A percentile compares a stretch with the other conserved stretches of the same genome.
Evolutionary conservation across 305 asterid genomes (phyloP).

Genomic region (Solanum hybrid): DNA sequence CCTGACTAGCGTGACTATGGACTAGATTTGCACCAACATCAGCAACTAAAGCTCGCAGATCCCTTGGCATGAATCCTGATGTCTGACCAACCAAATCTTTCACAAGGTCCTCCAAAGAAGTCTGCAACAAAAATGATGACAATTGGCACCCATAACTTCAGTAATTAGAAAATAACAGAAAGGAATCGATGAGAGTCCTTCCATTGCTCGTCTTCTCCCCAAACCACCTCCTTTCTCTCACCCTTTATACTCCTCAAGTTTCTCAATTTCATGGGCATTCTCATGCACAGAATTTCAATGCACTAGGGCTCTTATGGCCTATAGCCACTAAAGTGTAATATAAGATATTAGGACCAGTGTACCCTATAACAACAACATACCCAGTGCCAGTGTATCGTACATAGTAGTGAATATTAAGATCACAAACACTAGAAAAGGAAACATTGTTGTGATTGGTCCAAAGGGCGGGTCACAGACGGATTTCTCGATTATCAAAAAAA

Average conservation of each 20-base stretch:
- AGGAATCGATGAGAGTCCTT: not conserved
- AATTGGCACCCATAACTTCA: not conserved
- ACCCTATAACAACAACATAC: not conserved
- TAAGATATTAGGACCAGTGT: not conserved
- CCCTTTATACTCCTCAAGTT: not conserved
- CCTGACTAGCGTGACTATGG: constrained; percentile 22
- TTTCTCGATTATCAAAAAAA: too few species aligned
- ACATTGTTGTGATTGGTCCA: not conserved
- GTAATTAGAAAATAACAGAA: not conserved
- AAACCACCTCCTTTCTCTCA: not conserved
- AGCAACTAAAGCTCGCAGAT: constrained; percentile 78
- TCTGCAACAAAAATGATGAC: constrained; percentile 32
- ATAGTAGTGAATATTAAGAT: not conserved
- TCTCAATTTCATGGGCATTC: not conserved
- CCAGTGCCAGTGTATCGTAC: not conserved
- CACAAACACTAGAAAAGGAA: not conserved
- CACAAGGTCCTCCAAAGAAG: constrained; percentile 58
- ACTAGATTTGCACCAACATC: constrained; percentile 75
- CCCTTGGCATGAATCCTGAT: constrained; percentile 94
- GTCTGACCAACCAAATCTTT: constrained; percentile 91
- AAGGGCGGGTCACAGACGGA: too few species aligned
- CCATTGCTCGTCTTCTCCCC: not conserved
- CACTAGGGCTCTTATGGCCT: not conserved
- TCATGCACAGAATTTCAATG: not conserved
- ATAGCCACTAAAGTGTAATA: not conserved